Base-by-base conservation (phyloP, 768 basidiomycete species). In the Rhodotorula toruloides region DNA sequence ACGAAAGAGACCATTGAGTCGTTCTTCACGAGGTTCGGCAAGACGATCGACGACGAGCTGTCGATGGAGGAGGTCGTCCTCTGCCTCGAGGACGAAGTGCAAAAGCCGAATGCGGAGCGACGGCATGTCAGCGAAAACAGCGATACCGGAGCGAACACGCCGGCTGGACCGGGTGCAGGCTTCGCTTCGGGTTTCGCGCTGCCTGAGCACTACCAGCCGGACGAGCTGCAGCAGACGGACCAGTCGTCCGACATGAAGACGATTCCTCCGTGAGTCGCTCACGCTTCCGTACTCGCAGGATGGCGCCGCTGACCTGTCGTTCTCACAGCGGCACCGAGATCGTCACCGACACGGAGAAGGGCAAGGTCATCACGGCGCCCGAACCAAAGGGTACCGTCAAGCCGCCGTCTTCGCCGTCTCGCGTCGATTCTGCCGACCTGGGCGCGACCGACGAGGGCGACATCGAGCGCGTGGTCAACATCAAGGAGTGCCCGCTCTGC, bases 401-500 rank as follows among this genome's bases (percentile, higher is more conserved):
- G 27, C 36, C 50, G 13, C 57, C 68, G 3, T 11, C 50, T 0
- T 46, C 46, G 44, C 39, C n/a, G 54, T 4, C 22, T 54, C 27
- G 29, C 37, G 42, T 65, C 63, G n/a, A 46, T 61, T 61, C 65
- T 14, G 56, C 47, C 36, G 56, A 29, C 25, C 34, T 42, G 43
- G 54, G 42, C 8, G 52, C 42, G 21, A 47, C 55, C 16, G 48
- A 53, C 39, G 69, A 37, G 21, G 34, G 46, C 13, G 37, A 11
- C 27, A 55, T 64, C 46, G 66, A 71, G 60, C 65, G 65, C 27
- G 86, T 99, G 36, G 93, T 98, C 81, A 97, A 97, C 76, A 85
- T 99, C 72, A 89, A 88, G 81, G 88, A 85, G 61, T 99, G 94
- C 76, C 94, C 94, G 1, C 77, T 99, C 49, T 99, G 94, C 75